A percentile compares a stretch with the other conserved stretches of the same genome.
phyloP scores from a whole-genome alignment of 345 rosid genomes.

The Aquilaria malaccensis region DNA sequence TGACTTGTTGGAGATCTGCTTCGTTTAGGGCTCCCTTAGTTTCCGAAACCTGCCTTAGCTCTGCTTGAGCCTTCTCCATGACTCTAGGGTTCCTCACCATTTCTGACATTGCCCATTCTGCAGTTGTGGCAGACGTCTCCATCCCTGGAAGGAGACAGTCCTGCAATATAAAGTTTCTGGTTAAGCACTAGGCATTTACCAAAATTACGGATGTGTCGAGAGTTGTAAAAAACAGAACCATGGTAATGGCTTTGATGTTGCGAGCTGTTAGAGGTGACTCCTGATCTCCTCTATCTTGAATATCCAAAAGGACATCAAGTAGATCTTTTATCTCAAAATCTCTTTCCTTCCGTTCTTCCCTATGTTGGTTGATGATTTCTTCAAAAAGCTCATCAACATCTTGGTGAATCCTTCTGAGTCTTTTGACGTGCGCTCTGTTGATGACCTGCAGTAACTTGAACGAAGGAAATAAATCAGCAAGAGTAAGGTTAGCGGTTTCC shows the following conservation, averaged over 20 bases:
- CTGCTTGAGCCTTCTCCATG: slow-evolving; percentile 24
- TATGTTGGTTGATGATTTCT: slow-evolving; percentile 9
- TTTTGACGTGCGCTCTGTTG: not conserved
- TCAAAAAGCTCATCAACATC: slow-evolving; percentile 1
- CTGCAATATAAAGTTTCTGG: not conserved
- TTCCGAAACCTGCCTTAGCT: slow-evolving; percentile 16
- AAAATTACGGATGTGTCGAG: not conserved
- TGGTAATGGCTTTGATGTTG: not conserved
- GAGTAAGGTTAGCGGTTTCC: not conserved
- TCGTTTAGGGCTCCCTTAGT: slow-evolving; percentile 11
- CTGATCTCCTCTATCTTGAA: not conserved
- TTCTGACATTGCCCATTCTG: slow-evolving; percentile 34
- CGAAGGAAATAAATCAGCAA: slow-evolving; percentile 12
- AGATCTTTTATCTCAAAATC: not conserved
- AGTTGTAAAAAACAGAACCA: not conserved
- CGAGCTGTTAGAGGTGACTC: not conserved
- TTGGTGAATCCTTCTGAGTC: not conserved
- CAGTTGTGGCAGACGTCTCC: slow-evolving; percentile 17
- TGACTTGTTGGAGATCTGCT: slow-evolving; percentile 5
- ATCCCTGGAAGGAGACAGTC: slow-evolving; percentile 13
- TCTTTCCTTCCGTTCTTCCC: not conserved
- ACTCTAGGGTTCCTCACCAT: slow-evolving; percentile 22
- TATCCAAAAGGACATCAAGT: slow-evolving; percentile 16
- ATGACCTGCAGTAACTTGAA: not conserved
- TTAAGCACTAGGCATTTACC: too few relatives aligned